Base-by-base conservation (phyloP, 805 yeast species). In the Cyberlindnera mycetangii region DNA sequence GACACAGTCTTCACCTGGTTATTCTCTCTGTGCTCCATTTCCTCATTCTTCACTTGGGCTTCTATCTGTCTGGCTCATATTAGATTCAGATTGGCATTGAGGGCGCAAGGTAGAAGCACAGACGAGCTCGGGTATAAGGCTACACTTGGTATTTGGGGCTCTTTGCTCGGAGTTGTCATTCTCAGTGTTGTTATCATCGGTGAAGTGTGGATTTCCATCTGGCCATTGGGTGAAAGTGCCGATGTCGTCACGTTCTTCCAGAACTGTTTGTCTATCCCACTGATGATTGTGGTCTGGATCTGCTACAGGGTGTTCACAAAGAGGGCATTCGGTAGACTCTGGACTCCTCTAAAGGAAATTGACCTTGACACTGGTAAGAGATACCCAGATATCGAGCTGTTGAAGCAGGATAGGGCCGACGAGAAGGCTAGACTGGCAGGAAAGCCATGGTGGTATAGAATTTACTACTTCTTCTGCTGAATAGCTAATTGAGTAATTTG, bases 131-230 rank as follows among this genome's bases (percentile, higher is more conserved):
- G 83, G 1, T 86, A 77, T 66, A 71, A 66, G 31, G 75, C 95
- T 7, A 82, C 80, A 41, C 67, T 75, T 28, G 96, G 96, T 49
- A 64, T 82, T 28, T 68, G 59, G 48, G 95, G 95, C 35, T 82
- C 95, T 0, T 61, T 61, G 50, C 72, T 75, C 56, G 95, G 95
- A 42, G 60, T 75, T 11, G 41, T 68, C 14, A 66, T 89, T 51
- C 78, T 81, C 59, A 30, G 72, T 27, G 61, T 83, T 43, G 79
- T 87, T 49, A 70, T 89, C 48, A 69, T 78, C 48, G 87, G 89
- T 25, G 90, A 85, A 66, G 83, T 88, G 69, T 88, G 90, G 88
- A 72, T 83, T 49, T 89, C 93, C 4, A 67, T 85, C 38, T 86
- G 72, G 73, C 96, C 96, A 47, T 59, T 79, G 37, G 74, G 54